Evolutionary conservation across 331 rosid genomes (phyloP).

Genomic region (Cydonia oblonga): DNA sequence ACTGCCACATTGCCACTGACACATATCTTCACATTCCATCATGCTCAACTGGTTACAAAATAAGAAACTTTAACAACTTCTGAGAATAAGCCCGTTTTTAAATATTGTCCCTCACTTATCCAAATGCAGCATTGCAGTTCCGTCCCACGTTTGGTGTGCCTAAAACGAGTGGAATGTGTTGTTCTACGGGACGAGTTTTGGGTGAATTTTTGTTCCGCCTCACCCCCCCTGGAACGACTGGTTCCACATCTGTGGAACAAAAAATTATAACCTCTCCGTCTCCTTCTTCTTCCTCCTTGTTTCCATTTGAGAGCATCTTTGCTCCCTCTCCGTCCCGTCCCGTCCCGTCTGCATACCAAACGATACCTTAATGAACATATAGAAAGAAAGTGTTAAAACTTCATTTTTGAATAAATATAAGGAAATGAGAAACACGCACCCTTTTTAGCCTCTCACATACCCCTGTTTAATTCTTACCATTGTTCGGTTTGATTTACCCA

Average conservation of each 20-base stretch:
- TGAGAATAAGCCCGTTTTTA: neutral
- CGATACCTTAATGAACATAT: neutral
- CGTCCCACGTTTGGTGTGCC: no score
- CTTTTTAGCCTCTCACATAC: neutral
- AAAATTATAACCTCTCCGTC: no score
- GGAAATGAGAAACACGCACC: neutral
- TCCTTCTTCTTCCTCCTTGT: no score
- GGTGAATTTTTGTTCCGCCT: no score
- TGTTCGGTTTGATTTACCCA: neutral
- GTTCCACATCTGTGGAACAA: no score
- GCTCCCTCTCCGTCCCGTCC: no score
- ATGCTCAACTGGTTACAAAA: neutral
- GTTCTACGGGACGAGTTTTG: no score
- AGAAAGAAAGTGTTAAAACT: neutral
- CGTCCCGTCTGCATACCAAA: no score
- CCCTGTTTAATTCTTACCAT: neutral
- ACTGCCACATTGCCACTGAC: neutral
- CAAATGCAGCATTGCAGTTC: neutral
- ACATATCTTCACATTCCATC: neutral
- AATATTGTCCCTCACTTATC: neutral
- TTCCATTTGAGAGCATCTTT: no score
- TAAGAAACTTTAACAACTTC: neutral
- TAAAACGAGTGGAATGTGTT: no score
- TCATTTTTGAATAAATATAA: no score
- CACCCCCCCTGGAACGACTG: no score